Base-by-base conservation (phyloP, 495 filamentous ascomycete genomes). In the Trichoderma asperelloides region DNA sequence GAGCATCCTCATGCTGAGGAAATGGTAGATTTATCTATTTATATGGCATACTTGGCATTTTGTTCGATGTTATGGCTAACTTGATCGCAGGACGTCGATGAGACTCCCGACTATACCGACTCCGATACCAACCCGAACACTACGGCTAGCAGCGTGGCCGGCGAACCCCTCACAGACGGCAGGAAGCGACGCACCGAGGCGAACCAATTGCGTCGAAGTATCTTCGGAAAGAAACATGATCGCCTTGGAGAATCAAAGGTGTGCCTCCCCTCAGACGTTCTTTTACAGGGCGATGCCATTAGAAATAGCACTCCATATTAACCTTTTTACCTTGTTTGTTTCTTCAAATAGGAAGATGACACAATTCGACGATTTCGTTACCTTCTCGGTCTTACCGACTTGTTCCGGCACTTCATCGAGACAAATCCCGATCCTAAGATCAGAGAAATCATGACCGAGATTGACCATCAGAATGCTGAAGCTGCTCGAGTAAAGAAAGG, bases 361-460 rank as follows among this genome's bases (percentile, higher is more conserved):
- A 93, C 93, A 0, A 91, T 97, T 74, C 87, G 95, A 70, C 84
- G 96, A 74, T 98, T 98, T 75, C 91, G 93, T 63, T 98, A 99
- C 73, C 88, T 99, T 1, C 85, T 99, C 8, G 96, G 96, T 30
- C 81, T 98, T 63, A 99, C 96, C 60, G 96, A 99, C 73, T 85
- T 99, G 25, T 99, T 99, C 81, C 91, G 96, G 68, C 96, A 99
- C 78, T 99, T 99, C 77, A 99, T 99, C 79, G 93, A 97, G 73
- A 89, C 93, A 23, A 99, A 96, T 73, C 95, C 93, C 2, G 91
- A 97, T 70, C 93, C 93, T 0, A 87, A 87, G 45, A 92, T 98
- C 73, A 89, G 94, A 71, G 89, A 94, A 55, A 90, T 97, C 65
- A 92, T 98, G 83, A 84, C 84, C 12, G 91, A 97, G 75, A 97